Evolutionary conservation across 768 basidiomycete genomes (phyloP).

Genomic region (Mycena albidolilacea): DNA sequence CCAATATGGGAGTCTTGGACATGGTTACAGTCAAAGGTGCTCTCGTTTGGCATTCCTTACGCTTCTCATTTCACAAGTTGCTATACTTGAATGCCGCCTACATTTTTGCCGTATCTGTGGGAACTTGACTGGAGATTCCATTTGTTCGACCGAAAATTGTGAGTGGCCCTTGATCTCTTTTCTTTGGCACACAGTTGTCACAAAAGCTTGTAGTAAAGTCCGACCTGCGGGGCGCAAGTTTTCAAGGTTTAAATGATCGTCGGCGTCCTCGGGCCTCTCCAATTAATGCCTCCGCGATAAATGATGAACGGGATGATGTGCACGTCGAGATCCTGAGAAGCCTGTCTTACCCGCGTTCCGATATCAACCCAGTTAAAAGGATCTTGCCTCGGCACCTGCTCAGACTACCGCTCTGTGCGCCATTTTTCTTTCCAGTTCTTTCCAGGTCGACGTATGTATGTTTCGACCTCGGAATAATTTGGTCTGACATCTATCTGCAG

Average conservation of each 20-base stretch:
- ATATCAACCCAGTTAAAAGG: constrained; percentile 36
- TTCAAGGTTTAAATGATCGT: neutral
- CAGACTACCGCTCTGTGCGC: constrained; percentile 11
- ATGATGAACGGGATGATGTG: constrained; percentile 21
- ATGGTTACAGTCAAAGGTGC: too few relatives aligned
- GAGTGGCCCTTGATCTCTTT: too few relatives aligned
- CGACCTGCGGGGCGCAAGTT: too few relatives aligned
- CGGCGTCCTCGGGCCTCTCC: neutral
- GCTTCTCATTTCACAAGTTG: too few relatives aligned
- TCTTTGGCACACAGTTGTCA: too few relatives aligned
- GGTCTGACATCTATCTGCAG: neutral
- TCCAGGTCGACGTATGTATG: constrained; percentile 34
- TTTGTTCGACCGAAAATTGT: too few relatives aligned
- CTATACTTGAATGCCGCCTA: too few relatives aligned
- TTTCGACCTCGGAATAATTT: neutral
- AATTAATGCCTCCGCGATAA: constrained; percentile 7
- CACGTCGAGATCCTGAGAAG: constrained; percentile 7
- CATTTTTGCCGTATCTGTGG: too few relatives aligned
- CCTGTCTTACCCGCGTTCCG: neutral
- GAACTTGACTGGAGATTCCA: too few relatives aligned
- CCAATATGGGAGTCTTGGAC: too few relatives aligned
- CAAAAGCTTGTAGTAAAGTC: too few relatives aligned
- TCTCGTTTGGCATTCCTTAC: too few relatives aligned
- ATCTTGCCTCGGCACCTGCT: neutral
- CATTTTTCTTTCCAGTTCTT: constrained; percentile 28